These are phyloP conservation scores for Filosporella fistucella DNA, from an alignment of 495 filamentous ascomycete genomes.

Conservation along the genomic window DNA sequence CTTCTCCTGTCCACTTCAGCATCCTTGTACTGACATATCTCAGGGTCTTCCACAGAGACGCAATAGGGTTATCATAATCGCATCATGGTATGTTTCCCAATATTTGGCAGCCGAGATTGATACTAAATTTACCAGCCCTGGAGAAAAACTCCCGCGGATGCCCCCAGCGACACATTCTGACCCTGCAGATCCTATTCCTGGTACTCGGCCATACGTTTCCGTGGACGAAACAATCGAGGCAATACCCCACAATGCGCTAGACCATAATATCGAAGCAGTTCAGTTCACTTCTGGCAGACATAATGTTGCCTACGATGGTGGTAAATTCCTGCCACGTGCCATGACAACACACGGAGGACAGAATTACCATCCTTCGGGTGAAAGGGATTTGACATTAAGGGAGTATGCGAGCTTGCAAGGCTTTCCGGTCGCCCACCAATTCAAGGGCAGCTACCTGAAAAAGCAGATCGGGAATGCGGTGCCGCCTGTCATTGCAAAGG, in stretches of 20 bases:
- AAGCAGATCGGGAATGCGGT: slow-evolving; percentile 89
- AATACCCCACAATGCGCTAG: slow-evolving; percentile 34
- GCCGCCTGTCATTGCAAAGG: slow-evolving; percentile 58
- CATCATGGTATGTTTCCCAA: slow-evolving; percentile 56
- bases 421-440: slow-evolving; percentile 64
- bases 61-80: slow-evolving; percentile 70
- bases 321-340: slow-evolving; percentile 47
- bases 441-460: slow-evolving; percentile 34
- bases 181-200: slow-evolving; percentile 23
- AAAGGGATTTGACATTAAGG: slow-evolving; percentile 59
- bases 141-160: slow-evolving; percentile 67
- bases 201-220: slow-evolving; percentile 31
- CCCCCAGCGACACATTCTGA: slow-evolving; percentile 63
- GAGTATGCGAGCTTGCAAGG: slow-evolving; percentile 76
- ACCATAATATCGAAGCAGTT: slow-evolving; percentile 36
- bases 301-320: slow-evolving; percentile 32
- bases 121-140: slow-evolving; percentile 48
- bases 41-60: slow-evolving; percentile 61
- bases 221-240: slow-evolving; percentile 36
- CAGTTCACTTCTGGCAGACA: slow-evolving; percentile 26
- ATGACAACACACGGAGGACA: slow-evolving; percentile 70
- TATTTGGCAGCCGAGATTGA: not conserved
- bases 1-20: not conserved
- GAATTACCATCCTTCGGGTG: slow-evolving; percentile 66
- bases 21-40: not conserved